These are phyloP conservation scores for Macrolepiota fuliginosa DNA, from an alignment of 768 basidiomycete genomes.

Conservation along the genomic window DNA sequence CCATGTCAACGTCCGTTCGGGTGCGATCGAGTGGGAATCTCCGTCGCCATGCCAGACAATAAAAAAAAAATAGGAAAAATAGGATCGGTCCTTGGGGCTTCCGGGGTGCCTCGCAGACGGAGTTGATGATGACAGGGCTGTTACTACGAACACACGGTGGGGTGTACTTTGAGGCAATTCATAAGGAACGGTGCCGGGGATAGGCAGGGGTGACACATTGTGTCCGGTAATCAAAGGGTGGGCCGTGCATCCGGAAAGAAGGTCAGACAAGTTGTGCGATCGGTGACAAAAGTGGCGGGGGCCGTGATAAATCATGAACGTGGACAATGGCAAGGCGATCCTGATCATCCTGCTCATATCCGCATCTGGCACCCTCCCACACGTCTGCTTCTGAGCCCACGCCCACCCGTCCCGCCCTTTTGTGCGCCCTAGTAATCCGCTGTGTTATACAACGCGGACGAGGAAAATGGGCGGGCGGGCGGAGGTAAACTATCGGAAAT, in stretches of 20 bases:
- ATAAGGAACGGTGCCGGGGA: no score
- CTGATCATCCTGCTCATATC: not conserved
- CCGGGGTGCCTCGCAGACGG: no score
- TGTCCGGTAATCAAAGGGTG: conserved; percentile 8
- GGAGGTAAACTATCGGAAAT: conserved; percentile 15
- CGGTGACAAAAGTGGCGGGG: conserved; percentile 1
- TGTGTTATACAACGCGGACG: not conserved
- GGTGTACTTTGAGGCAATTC: not conserved
- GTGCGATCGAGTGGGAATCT: not conserved
- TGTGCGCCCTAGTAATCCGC: no score
- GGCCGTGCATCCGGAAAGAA: not conserved
- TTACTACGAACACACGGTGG: no score
- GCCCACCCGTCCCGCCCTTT: no score
- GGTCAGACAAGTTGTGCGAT: not conserved
- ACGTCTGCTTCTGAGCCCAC: not conserved
- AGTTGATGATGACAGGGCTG: no score
- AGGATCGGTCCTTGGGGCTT: no score
- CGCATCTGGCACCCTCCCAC: not conserved
- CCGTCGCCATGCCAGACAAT: no score
- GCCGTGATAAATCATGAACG: not conserved
- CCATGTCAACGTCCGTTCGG: no score
- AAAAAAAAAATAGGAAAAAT: no score
- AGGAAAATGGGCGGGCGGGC: conserved; percentile 11
- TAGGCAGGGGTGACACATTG: not conserved
- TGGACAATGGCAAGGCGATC: conserved; percentile 5